phyloP scores from a whole-genome alignment of 371 early-diverging fungal genomes.

The Batrachochytrium dendrobatidis region DNA sequence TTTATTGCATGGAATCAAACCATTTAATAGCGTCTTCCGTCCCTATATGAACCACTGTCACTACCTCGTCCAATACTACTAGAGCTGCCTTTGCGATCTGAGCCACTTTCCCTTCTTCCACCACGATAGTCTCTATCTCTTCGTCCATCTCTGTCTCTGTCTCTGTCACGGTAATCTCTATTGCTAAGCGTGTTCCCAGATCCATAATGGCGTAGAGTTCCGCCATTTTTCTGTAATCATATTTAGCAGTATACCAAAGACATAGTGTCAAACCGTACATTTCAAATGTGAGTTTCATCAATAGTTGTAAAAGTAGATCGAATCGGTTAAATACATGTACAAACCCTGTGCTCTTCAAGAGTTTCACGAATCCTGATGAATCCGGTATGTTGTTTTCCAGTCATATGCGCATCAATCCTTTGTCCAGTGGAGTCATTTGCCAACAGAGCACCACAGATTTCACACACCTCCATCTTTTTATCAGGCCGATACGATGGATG shows the following conservation, averaged over 20 bases:
- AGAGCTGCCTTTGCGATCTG: no score
- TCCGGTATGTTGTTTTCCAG: slow-evolving; percentile 85
- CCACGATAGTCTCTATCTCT: background rate
- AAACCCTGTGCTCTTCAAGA: slow-evolving; percentile 60
- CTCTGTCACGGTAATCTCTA: background rate
- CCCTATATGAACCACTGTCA: no score
- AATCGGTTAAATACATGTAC: no score
- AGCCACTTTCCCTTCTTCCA: no score
- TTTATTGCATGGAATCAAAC: no score
- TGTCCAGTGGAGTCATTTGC: slow-evolving; percentile 76
- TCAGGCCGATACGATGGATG: slow-evolving; percentile 16
- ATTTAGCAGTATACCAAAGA: no score
- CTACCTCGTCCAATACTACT: no score
- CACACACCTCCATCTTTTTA: slow-evolving; percentile 66
- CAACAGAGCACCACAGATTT: slow-evolving; percentile 82
- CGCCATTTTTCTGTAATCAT: slow-evolving; percentile 2
- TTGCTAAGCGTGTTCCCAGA: background rate
- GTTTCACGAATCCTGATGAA: slow-evolving; percentile 75
- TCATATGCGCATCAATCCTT: slow-evolving; percentile 77
- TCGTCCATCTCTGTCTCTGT: no score
- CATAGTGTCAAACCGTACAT: background rate
- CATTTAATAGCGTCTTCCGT: no score
- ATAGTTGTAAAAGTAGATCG: no score
- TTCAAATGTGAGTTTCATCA: no score
- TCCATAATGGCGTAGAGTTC: background rate